These are phyloP conservation scores for Aspergillus nidulans DNA, from an alignment of 495 filamentous ascomycete genomes.

Conservation along the genomic window DNA sequence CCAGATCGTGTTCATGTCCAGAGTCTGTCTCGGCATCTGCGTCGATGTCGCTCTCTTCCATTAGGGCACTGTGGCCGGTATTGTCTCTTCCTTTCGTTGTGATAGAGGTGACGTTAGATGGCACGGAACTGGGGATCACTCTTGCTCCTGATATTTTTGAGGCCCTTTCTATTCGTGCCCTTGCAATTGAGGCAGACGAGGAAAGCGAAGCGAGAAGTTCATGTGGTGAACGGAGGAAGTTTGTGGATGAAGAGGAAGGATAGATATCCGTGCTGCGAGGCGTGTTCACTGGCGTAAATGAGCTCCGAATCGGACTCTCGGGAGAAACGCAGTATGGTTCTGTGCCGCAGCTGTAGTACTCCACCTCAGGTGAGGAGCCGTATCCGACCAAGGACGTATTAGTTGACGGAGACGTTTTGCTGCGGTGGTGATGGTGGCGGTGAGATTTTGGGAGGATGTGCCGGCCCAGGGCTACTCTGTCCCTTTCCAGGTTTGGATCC, in stretches of 20 bases:
- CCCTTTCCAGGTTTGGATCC: background rate
- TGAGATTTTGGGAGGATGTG: conserved; percentile 10
- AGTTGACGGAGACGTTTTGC: conserved; percentile 2
- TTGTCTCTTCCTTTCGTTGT: background rate
- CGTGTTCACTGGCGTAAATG: conserved; percentile 34
- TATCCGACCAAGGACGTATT: conserved; percentile 17
- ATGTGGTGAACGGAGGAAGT: conserved; percentile 8
- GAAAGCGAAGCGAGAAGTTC: conserved; percentile 6
- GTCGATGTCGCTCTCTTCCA: conserved; percentile 11
- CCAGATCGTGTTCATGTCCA: background rate
- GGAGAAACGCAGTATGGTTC: conserved; percentile 29
- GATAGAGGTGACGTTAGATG: background rate
- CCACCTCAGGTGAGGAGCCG: conserved; percentile 22
- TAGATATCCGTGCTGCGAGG: conserved; percentile 22
- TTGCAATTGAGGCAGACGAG: background rate
- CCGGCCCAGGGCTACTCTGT: background rate
- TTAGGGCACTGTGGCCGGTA: background rate
- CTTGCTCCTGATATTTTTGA: background rate
- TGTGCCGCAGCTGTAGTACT: conserved; percentile 9
- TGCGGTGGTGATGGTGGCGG: conserved; percentile 12
- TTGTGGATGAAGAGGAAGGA: background rate
- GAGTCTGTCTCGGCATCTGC: conserved; percentile 2
- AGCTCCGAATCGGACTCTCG: conserved; percentile 19
- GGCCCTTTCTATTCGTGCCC: background rate
- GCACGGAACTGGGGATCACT: background rate